These are phyloP conservation scores for Escovopsis weberi DNA, from an alignment of 2,329 filamentous ascomycete species.

Conservation along the genomic window DNA sequence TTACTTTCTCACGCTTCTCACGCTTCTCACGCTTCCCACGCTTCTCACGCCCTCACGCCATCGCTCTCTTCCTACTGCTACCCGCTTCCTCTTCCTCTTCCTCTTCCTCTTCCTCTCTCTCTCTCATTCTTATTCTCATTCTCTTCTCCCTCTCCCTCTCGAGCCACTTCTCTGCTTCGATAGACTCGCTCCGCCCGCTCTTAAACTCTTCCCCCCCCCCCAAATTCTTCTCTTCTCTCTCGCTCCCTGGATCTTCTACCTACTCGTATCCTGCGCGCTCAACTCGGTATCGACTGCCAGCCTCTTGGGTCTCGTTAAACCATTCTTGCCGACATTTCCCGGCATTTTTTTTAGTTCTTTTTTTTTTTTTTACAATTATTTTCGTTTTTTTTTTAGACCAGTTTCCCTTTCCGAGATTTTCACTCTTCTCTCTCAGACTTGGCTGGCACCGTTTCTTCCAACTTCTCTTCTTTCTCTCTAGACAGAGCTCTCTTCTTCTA, in stretches of 20 bases:
- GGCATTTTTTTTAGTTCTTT: background rate
- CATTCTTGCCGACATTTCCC: constrained; percentile 1
- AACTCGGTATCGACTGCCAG: no score
- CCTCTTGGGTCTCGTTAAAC: background rate
- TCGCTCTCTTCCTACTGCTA: background rate
- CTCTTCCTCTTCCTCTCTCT: background rate
- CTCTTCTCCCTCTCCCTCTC: background rate
- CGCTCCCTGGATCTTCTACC: background rate
- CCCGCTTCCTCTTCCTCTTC: background rate
- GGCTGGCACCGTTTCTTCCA: background rate
- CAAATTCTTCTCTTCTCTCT: background rate
- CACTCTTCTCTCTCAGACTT: background rate
- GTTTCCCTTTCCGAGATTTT: background rate
- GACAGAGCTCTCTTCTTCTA: background rate
- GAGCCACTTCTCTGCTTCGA: background rate
- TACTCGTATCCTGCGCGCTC: background rate
- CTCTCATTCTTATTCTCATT: background rate
- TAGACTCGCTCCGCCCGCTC: background rate
- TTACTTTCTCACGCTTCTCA: no score
- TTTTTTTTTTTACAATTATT: constrained; percentile 1
- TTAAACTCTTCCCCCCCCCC: background rate
- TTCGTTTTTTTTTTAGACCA: background rate
- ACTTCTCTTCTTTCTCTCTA: background rate
- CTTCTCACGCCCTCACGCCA: background rate
- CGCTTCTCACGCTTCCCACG: no score